A percentile compares a stretch with the other conserved stretches of the same genome.
phyloP scores from a whole-genome alignment of 2,329 filamentous ascomycete genomes.

The Pleomassaria siparia region DNA sequence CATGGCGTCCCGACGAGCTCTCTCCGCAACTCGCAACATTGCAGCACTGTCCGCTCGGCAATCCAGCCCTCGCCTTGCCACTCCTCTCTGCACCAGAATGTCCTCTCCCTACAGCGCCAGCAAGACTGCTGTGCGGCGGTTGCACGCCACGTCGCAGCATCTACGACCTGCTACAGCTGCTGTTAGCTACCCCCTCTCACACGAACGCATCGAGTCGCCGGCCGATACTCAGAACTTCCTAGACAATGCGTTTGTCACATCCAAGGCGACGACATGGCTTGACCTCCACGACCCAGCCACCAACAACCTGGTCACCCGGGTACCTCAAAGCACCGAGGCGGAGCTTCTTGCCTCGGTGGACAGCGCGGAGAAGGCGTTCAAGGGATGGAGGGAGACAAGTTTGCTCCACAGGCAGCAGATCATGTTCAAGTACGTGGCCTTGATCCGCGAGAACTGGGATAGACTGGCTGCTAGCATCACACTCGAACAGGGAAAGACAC shows the following conservation, averaged over 20 bases:
- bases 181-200: slow-evolving; percentile 67
- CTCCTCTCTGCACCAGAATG: slow-evolving; percentile 42
- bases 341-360: slow-evolving; percentile 76
- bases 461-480: slow-evolving; percentile 81
- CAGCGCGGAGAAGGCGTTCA: slow-evolving; percentile 75
- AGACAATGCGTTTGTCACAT: slow-evolving; percentile 75
- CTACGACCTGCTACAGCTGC: slow-evolving; percentile 51
- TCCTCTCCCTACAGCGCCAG: slow-evolving; percentile 38
- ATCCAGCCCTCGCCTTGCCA: slow-evolving; percentile 37
- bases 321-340: slow-evolving; percentile 76
- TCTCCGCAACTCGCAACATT: slow-evolving; percentile 46
- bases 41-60: slow-evolving; percentile 43
- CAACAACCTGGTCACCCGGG: slow-evolving; percentile 80
- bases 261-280: slow-evolving; percentile 70
- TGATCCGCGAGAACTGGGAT: slow-evolving; percentile 85
- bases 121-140: slow-evolving; percentile 46
- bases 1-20: slow-evolving; percentile 51
- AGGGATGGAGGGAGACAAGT: slow-evolving; percentile 70
- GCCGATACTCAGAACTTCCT: slow-evolving; percentile 78
- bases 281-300: slow-evolving; percentile 81
- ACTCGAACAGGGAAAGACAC: slow-evolving; percentile 85
- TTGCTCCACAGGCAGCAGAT: slow-evolving; percentile 76
- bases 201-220: slow-evolving; percentile 69
- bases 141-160: slow-evolving; percentile 60
- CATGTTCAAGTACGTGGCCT: slow-evolving; percentile 81